Conservation (phyloP, 192 early-diverging fungal species). For the Coemansia sp. region DNA sequence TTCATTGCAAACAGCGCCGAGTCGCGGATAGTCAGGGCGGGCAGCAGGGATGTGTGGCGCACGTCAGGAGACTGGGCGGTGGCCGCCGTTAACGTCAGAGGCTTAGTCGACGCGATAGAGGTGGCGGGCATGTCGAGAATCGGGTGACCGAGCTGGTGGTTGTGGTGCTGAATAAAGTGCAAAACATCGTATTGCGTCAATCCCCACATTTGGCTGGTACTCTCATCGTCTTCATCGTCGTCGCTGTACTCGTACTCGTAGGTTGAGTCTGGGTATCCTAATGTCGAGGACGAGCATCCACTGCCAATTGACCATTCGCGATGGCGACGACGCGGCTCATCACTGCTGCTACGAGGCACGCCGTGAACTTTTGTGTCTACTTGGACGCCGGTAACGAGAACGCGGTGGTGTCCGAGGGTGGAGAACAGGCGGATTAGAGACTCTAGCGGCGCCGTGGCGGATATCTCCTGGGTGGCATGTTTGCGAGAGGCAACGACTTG, state of each 20-base stretch:
- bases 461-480: conserved; percentile 40
- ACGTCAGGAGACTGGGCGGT: not conserved
- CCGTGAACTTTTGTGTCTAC: not conserved
- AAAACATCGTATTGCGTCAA: conserved; percentile 54
- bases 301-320: conserved; percentile 5
- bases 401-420: conserved; percentile 33
- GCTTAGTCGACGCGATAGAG: not conserved
- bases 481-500: conserved; percentile 47
- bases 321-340: not conserved
- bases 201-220: conserved; percentile 20
- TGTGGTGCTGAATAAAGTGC: conserved; percentile 53
- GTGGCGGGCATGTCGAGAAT: conserved; percentile 11
- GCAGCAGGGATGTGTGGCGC: not conserved
- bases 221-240: conserved; percentile 7
- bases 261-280: not conserved
- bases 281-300: not conserved
- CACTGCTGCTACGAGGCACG: not conserved
- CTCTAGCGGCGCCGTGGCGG: conserved; percentile 30
- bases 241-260: conserved; percentile 2
- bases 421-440: conserved; percentile 39
- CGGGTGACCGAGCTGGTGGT: conserved; percentile 36
- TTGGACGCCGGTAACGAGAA: conserved; percentile 26
- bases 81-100: not conserved
- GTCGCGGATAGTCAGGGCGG: conserved; percentile 28
- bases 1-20: conserved; percentile 38